Base-by-base conservation (phyloP, 805 yeast species). In the Myxozyma sirexii region DNA sequence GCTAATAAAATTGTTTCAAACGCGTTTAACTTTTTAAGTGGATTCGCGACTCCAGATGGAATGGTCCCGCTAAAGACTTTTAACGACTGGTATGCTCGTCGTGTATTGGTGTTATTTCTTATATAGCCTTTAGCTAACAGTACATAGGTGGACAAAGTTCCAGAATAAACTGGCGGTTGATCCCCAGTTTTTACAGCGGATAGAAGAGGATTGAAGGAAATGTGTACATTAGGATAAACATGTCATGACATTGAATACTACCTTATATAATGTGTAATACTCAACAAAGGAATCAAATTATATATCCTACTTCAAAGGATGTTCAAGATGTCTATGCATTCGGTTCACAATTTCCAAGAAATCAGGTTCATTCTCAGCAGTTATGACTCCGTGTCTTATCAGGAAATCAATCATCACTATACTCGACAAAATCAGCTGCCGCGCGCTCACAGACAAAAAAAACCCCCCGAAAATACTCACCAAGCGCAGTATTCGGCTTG, bases 1-100 rank as follows among this genome's bases (percentile, higher is more conserved):
- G 97, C 97, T 1, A 89, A 88, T 62, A 89, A 88, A 71, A 90
- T 94, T 58, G 96, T 94, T 21, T 85, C 85, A 39, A 90, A 94
- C 73, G 97, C 97, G 1, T 94, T 93, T 75, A 92, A 94, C 71
- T 94, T 82, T 71, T 74, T 93, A 50, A 84, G 96, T 1, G 89
- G 97, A n/a, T 93, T 92, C 71, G 81, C 90, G 6, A 96, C 90
- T 69, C 72, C 76, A 4, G 78, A 82, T 23, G 96, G 96, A 1
- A 89, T 84, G 67, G 97, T 93, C 2, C 87, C 92, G 2, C 88
- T 93, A 70, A 88, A 86, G 69, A 87, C 84, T 44, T 93, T 93
- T 69, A 96, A 93, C 71, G 86, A 82, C 42, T 93, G 99, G 99
- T 75, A 42, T 23, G 61, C 42, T 19, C 29, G 21, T 29, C 33